Base-by-base conservation (phyloP, 768 basidiomycete species). In the Mycena olivaceomarginata region DNA sequence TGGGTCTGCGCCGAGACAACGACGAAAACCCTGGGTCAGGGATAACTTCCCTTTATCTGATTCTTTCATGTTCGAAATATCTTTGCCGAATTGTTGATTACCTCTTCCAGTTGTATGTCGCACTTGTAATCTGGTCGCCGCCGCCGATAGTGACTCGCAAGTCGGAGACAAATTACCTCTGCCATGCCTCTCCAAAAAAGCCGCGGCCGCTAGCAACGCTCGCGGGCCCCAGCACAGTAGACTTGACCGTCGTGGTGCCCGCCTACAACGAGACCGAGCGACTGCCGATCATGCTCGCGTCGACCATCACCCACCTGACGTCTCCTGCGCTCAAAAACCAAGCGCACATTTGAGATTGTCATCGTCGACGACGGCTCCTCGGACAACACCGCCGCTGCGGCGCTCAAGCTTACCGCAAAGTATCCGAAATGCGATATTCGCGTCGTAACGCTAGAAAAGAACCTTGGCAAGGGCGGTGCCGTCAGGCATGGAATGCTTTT, bases 391-490 rank as follows among this genome's bases (percentile, higher is more conserved):
- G 88, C 93, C 0, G 84, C 87, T 2, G 84, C 89, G 18, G 95
- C 95, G 3, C 88, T 98, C 63, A 81, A 88, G 46, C 89, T 97
- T 60, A 95, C 95, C 5, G 83, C 85, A 18, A 85, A 90, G 75
- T 88, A 94, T 80, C 81, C 90, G 4, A 83, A 87, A 18, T 88
- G 86, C 72, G 93, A 95, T 80, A 93, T 98, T 74, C 92, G 94
- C 75, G 92, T 98, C 25, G 92, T 98, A 71, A 92, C 90, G 25
- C 87, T 99, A 74, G 92, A 92, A 82, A 88, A 89, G 81, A 99
- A 99, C 82, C 86, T 94, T 20, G 97, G 97, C 1, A 99, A 99
- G 83, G 98, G 98, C 22, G 98, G 97, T 4, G 96, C 97, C 0
- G 97, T 98, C 31, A 89, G 95, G 45, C 98, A 98, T 85, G 97